phyloP scores from a whole-genome alignment of 805 yeast genomes.

The Blastobotrys parvus region DNA sequence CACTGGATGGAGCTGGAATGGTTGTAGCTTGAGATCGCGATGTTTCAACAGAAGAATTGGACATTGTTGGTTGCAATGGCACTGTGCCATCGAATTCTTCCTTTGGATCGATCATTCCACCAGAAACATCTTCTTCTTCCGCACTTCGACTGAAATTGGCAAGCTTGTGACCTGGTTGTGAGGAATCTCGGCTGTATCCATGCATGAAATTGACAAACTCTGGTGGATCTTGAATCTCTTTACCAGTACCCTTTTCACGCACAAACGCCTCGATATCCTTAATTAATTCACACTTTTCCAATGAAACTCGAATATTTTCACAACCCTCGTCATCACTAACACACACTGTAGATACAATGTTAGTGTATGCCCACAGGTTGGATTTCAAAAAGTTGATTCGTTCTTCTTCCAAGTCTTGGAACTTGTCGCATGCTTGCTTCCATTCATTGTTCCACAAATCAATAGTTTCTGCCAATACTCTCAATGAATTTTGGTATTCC shows the following conservation, averaged over 20 bases:
- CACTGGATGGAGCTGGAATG: neutral
- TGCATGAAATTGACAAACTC: constrained; percentile 52
- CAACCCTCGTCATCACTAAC: constrained; percentile 72
- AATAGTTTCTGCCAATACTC: constrained; percentile 45
- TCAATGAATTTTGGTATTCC: constrained; percentile 50
- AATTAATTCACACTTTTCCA: constrained; percentile 60
- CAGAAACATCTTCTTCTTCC: neutral
- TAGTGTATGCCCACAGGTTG: constrained; percentile 71
- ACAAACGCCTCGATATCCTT: constrained; percentile 51
- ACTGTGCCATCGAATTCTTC: neutral
- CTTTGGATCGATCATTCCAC: too few species aligned
- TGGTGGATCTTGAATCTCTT: constrained; percentile 49
- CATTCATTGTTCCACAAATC: constrained; percentile 67
- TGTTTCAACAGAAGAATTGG: neutral
- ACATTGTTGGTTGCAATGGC: neutral
- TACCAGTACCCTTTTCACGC: constrained; percentile 53
- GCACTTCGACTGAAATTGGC: constrained; percentile 28
- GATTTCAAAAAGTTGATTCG: constrained; percentile 61
- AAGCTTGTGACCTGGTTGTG: constrained; percentile 21
- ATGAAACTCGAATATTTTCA: constrained; percentile 55
- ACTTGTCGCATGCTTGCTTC: constrained; percentile 51
- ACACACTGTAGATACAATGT: constrained; percentile 64
- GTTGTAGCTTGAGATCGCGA: neutral
- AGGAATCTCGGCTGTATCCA: constrained; percentile 32
- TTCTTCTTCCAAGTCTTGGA: constrained; percentile 65